A percentile compares a stretch with the other conserved stretches of the same genome.
Conservation (phyloP, 1,284 basidiomycete species). For the Sporisorium exsertum region DNA sequence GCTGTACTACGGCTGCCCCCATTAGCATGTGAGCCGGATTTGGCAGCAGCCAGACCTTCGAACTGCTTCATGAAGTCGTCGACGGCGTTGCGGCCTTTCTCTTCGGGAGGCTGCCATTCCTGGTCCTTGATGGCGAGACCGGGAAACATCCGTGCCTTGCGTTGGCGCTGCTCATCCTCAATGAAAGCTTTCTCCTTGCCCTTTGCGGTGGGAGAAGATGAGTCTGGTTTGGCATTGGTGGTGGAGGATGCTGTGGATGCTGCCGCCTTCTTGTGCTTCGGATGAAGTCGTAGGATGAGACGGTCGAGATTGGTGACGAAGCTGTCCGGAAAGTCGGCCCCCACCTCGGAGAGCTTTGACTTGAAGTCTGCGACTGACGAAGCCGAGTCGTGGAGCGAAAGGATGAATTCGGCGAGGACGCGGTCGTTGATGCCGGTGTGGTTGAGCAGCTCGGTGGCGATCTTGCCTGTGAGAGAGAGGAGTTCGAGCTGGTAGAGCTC, state of each 20-base stretch:
- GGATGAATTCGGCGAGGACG: conserved; percentile 93
- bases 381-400: conserved; percentile 87
- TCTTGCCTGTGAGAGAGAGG: conserved; percentile 65
- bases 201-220: conserved; percentile 61
- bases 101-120: conserved; percentile 71
- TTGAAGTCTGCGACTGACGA: conserved; percentile 84
- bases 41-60: conserved; percentile 74
- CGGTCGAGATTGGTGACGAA: conserved; percentile 93
- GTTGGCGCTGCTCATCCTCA: conserved; percentile 75
- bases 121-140: conserved; percentile 87
- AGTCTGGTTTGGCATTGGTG: conserved; percentile 68
- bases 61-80: conserved; percentile 87
- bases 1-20: neutral
- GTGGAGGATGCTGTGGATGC: conserved; percentile 11
- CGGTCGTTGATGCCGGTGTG: conserved; percentile 79
- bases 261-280: conserved; percentile 77
- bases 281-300: conserved; percentile 92
- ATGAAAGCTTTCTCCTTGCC: conserved; percentile 71
- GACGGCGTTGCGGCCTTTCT: conserved; percentile 75
- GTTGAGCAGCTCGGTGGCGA: conserved; percentile 72
- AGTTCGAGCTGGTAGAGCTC: conserved; percentile 68
- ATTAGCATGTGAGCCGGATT: conserved; percentile 1
- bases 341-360: conserved; percentile 80
- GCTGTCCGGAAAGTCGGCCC: conserved; percentile 87
- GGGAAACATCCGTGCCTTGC: conserved; percentile 86